Evolutionary conservation across 257 asterid species (phyloP).

Genomic region (Plantago ovata): DNA sequence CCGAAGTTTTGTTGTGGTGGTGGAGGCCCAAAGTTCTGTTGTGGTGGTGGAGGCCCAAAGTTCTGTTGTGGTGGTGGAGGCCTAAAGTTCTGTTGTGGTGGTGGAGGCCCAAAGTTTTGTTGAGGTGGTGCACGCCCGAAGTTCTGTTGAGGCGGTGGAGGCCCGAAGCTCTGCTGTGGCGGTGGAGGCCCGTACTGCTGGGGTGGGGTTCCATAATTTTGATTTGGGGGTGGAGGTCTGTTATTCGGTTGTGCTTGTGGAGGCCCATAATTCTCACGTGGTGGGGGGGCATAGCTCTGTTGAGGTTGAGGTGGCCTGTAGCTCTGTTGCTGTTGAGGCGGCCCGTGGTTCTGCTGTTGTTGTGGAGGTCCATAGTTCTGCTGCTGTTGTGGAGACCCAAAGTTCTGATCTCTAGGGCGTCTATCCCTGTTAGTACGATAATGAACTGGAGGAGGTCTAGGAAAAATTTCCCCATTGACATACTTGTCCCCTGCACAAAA

Average conservation of each 20-base stretch:
- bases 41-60: slow-evolving; percentile 33
- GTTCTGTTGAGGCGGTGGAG: slow-evolving; percentile 19
- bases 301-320: slow-evolving; percentile 13
- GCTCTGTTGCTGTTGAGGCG: slow-evolving; percentile 23
- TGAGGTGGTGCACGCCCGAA: slow-evolving; percentile 14
- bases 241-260: slow-evolving; percentile 33
- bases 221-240: slow-evolving; percentile 17
- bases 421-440: slow-evolving; percentile 42
- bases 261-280: slow-evolving; percentile 36
- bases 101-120: slow-evolving; percentile 24
- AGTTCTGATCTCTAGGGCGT: slow-evolving; percentile 35
- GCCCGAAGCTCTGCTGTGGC: slow-evolving; percentile 24
- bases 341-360: slow-evolving; percentile 24
- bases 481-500: slow-evolving; percentile 81
- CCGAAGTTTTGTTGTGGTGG: slow-evolving; percentile 27
- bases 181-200: slow-evolving; percentile 25
- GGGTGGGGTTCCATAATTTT: slow-evolving; percentile 18
- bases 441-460: slow-evolving; percentile 79
- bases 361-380: slow-evolving; percentile 27
- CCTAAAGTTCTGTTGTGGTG: slow-evolving; percentile 21
- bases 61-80: slow-evolving; percentile 26
- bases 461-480: slow-evolving; percentile 73
- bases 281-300: slow-evolving; percentile 25
- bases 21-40: slow-evolving; percentile 27
- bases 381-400: slow-evolving; percentile 21